phyloP scores from a whole-genome alignment of 2,329 filamentous ascomycete genomes.

The Alternaria sp. region DNA sequence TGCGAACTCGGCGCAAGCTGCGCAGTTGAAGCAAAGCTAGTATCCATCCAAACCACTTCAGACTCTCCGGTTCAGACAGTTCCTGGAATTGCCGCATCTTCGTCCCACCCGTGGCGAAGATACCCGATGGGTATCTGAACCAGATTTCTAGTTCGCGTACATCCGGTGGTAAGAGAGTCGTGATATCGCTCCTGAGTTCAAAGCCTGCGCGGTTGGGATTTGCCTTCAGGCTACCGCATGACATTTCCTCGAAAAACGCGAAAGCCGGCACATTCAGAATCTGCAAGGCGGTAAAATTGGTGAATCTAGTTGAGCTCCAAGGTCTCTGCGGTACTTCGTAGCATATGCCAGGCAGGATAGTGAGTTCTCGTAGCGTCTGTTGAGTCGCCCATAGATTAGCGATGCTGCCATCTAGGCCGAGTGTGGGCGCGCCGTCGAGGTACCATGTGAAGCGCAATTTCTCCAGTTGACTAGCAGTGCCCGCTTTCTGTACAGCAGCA shows the following conservation, averaged over 20 bases:
- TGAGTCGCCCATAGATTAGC: background rate
- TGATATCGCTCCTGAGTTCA: background rate
- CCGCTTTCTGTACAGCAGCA: background rate
- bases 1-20: background rate
- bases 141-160: background rate
- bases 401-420: background rate
- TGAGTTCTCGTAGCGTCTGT: background rate
- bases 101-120: background rate
- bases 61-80: background rate
- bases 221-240: background rate
- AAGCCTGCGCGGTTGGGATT: background rate
- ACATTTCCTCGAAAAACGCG: background rate
- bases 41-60: background rate
- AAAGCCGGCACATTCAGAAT: background rate
- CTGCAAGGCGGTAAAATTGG: background rate
- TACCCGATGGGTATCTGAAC: background rate
- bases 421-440: background rate
- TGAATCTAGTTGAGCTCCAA: background rate
- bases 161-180: background rate
- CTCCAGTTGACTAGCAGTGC: background rate
- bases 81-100: background rate
- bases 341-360: background rate
- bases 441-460: background rate
- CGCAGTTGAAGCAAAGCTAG: background rate
- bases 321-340: background rate